Evolutionary conservation across 73 alveolate species (phyloP).

Genomic region (Breviolum minutum): DNA sequence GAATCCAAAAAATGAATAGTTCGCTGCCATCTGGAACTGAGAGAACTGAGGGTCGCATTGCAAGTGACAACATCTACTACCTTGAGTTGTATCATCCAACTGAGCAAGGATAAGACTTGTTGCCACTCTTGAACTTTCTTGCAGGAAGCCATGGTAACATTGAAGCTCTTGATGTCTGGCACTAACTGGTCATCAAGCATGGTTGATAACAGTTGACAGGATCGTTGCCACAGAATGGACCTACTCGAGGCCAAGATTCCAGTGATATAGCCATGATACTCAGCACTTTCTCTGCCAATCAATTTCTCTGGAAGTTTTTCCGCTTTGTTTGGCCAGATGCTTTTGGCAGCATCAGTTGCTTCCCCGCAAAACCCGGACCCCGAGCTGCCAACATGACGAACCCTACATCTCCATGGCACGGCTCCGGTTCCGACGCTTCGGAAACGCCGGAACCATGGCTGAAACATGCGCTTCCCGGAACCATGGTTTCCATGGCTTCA

Average conservation of each 20-base stretch:
- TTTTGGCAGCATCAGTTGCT: no score
- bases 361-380: no score
- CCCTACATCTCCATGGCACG: no score
- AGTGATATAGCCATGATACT: no score
- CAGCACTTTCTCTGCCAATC: no score
- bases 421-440: no score
- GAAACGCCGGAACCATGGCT: no score
- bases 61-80: constrained; percentile 10
- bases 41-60: constrained; percentile 35
- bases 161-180: background rate
- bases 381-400: no score
- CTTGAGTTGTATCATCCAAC: background rate
- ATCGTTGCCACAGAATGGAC: background rate
- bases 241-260: background rate
- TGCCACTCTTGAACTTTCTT: constrained; percentile 11
- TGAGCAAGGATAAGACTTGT: background rate
- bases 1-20: background rate
- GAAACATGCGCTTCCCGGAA: no score
- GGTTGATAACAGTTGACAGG: background rate
- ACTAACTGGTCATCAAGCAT: background rate
- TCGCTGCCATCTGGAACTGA: background rate
- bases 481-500: no score
- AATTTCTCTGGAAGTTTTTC: no score
- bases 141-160: constrained; percentile 18
- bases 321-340: no score